Conservation (phyloP, 345 rosid genomes). For the Hypericum perforatum region DNA sequence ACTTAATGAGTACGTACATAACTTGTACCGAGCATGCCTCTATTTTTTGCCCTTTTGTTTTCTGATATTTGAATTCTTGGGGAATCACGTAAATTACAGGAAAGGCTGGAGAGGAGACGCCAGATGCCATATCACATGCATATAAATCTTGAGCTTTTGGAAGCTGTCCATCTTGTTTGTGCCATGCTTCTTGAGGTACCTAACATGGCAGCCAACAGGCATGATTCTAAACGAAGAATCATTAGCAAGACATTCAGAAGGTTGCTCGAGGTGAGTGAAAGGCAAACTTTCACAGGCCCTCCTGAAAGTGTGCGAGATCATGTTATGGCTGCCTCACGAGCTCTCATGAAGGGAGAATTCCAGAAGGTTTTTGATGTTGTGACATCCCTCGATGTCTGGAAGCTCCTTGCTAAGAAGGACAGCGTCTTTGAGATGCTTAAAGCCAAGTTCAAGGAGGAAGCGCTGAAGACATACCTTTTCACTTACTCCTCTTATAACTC, state of each 20-base stretch:
- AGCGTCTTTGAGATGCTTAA: constrained; percentile 58
- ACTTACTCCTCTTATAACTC: constrained; percentile 56
- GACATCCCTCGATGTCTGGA: constrained; percentile 74
- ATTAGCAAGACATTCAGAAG: constrained; percentile 80
- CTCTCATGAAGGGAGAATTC: constrained; percentile 66
- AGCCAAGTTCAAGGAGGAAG: constrained; percentile 80
- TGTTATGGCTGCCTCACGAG: constrained; percentile 77
- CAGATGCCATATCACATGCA: constrained; percentile 98
- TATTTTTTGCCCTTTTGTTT: too few species aligned
- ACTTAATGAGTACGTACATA: too few species aligned
- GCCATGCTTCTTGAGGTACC: constrained; percentile 96
- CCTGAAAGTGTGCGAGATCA: constrained; percentile 88
- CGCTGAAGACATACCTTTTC: constrained; percentile 66
- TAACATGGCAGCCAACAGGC: constrained; percentile 70
- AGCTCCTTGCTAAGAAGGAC: constrained; percentile 49
- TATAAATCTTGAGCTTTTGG: constrained; percentile 90
- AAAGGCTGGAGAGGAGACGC: constrained; percentile 77
- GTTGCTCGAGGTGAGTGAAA: constrained; percentile 59
- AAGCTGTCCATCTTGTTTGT: constrained; percentile 77
- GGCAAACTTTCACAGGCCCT: constrained; percentile 77
- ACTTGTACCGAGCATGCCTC: too few species aligned
- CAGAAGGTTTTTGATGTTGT: constrained; percentile 52
- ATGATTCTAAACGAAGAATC: constrained; percentile 51
- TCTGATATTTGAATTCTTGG: too few species aligned
- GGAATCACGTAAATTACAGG: constrained; percentile 31